A percentile compares a stretch with the other conserved stretches of the same genome.
These are phyloP conservation scores for Agarophyton chilense DNA, from an alignment of 23 red algal species.

Conservation along the genomic window DNA sequence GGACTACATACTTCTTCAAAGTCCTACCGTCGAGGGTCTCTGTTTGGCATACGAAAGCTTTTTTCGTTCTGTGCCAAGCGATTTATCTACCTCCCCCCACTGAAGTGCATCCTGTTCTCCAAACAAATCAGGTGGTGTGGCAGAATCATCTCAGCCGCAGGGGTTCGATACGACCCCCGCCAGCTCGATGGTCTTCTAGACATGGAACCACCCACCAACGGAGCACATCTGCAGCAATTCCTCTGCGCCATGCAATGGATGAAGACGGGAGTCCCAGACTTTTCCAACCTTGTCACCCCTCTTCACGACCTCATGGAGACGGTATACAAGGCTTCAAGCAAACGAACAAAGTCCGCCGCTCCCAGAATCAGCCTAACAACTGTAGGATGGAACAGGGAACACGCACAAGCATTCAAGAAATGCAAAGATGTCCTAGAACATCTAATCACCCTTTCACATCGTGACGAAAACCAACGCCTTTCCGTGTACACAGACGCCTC, in stretches of 20 bases:
- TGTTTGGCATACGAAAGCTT: not conserved
- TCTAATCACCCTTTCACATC: not conserved
- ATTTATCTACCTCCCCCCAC: not conserved
- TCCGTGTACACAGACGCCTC: not conserved
- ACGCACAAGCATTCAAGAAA: not conserved
- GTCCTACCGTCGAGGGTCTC: not conserved
- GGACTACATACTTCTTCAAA: not conserved
- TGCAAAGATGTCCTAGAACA: not conserved
- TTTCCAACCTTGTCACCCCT: not conserved
- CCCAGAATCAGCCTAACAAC: not conserved
- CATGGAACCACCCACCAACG: not conserved
- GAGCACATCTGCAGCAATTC: not conserved
- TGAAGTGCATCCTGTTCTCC: not conserved
- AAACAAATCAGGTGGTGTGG: not conserved
- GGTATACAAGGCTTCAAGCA: not conserved
- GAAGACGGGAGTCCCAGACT: not conserved
- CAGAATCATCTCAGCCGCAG: not conserved
- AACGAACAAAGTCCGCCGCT: not conserved
- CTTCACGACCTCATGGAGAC: not conserved
- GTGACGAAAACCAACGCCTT: not conserved
- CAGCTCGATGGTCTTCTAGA: not conserved
- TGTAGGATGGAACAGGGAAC: not conserved
- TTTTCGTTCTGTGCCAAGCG: not conserved
- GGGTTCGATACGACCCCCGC: not conserved
- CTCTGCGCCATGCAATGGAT: slow-evolving; percentile 3